Evolutionary conservation across 768 basidiomycete genomes (phyloP), one percentile per base, ranked within the genome.

Genomic region (Strobilomyces confusus): DNA sequence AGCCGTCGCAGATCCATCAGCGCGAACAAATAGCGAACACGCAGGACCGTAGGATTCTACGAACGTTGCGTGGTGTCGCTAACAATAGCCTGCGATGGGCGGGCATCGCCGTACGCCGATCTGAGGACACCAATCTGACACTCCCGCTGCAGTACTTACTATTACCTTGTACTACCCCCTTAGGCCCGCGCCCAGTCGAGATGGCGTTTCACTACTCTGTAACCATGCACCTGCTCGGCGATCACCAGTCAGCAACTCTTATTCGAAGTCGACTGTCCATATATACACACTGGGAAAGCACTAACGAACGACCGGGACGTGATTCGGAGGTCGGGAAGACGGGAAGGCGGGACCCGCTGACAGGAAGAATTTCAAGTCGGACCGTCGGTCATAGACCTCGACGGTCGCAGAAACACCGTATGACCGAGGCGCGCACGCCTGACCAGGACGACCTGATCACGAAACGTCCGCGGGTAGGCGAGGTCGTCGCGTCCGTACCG

Each of bases 11-110:
- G 44, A 51, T 25, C 54, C 2, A 29, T 46, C 52, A 19, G n/a
- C 9, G n/a, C 9, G n/a, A 34, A 59, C 45, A 48, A 56, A 48
- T 44, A 19, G 26, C 26, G 30, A n/a, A 45, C 34, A 49, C 45
- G 41, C 15, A 41, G 30, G 9, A 9, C 32, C 34, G 5, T 45
- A 29, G 29, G 29, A 29, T 9, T 6, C 29, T 29, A 29, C 23
- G 48, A 58, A 58, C 51, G 55, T 42, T 49, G 20, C 5, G 40
- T 7, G 44, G 23, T 23, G 17, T 40, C 9, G 36, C 49, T 40
- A 59, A 50, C 51, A 48, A 53, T 63, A 51, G 53, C n/a, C n/a
- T n/a, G n/a, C n/a, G n/a, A n/a, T n/a, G n/a, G n/a, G 49, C 8
- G 43, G 12, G 9, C 7, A 20, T 20, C 32, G 53, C 30, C 32